Percentiles rank a stretch among this genome's conserved stretches.
phyloP scores from a whole-genome alignment of 1,284 basidiomycete genomes.

The Moniliophthora roreri region DNA sequence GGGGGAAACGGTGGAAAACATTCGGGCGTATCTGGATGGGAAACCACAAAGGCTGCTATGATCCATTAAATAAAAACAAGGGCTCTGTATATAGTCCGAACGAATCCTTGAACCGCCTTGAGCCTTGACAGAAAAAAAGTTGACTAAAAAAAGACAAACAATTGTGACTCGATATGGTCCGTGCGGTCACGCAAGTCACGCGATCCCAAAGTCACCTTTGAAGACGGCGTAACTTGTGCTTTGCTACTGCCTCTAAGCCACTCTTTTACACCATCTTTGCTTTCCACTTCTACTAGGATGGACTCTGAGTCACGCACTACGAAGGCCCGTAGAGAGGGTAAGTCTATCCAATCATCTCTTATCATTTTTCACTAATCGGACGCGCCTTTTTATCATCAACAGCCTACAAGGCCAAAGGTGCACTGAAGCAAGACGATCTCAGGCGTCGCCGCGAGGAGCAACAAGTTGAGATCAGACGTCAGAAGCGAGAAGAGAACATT shows the following conservation, averaged over 20 bases:
- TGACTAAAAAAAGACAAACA: neutral
- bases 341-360: constrained; percentile 24
- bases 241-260: constrained; percentile 9
- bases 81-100: neutral
- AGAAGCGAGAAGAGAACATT: constrained; percentile 96
- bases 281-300: constrained; percentile 16
- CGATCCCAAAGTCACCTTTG: constrained; percentile 2
- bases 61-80: neutral
- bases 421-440: constrained; percentile 83
- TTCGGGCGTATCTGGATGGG: constrained; percentile 24
- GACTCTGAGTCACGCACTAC: constrained; percentile 57
- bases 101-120: neutral
- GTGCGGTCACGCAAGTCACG: constrained; percentile 6
- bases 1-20: constrained; percentile 53
- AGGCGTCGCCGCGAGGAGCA: constrained; percentile 94
- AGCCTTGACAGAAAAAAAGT: neutral
- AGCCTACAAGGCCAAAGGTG: constrained; percentile 78
- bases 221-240: constrained; percentile 3
- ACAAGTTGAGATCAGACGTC: constrained; percentile 95
- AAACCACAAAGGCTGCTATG: constrained; percentile 11
- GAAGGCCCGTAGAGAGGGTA: constrained; percentile 67
- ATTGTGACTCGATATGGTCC: constrained; percentile 1
- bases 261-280: constrained; percentile 8
- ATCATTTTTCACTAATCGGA: constrained; percentile 28
- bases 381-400: constrained; percentile 29